Conservation (phyloP, 2,329 filamentous ascomycete species). For the Sporothrix pseudoabietina region DNA sequence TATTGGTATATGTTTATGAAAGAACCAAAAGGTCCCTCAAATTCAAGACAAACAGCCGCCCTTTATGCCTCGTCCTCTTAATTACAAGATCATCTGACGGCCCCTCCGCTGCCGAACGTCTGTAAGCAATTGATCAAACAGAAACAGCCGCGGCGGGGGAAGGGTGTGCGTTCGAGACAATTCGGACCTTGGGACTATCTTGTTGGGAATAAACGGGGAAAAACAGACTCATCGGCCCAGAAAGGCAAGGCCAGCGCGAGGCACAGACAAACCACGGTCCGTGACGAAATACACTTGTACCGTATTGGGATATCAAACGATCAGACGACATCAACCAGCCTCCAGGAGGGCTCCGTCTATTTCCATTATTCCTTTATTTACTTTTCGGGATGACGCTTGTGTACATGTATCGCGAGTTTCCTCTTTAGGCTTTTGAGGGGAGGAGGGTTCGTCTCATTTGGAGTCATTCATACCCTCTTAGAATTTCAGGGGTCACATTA, state of each 20-base stretch:
- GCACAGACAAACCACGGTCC: neutral
- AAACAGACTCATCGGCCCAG: neutral
- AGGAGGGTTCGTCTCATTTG: neutral
- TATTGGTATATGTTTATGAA: neutral
- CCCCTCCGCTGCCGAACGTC: conserved; percentile 12
- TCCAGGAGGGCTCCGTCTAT: neutral
- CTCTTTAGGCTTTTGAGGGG: neutral
- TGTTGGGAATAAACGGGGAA: neutral
- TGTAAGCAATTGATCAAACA: conserved; percentile 15
- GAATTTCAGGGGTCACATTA: neutral
- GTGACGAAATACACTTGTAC: neutral
- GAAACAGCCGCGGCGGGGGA: conserved; percentile 6
- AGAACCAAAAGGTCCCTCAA: neutral
- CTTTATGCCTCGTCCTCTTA: neutral
- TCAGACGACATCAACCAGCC: neutral
- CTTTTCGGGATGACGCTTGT: neutral
- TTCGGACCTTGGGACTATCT: neutral
- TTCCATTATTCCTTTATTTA: neutral
- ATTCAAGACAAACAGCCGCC: conserved; percentile 8
- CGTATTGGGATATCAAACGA: neutral
- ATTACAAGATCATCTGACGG: conserved; percentile 8
- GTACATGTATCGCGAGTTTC: conserved; percentile 23
- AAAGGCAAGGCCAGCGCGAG: conserved; percentile 2
- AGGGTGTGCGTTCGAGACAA: neutral
- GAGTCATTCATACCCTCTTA: neutral